A percentile compares a stretch with the other conserved stretches of the same genome.
phyloP scores from a whole-genome alignment of 257 asterid genomes.

The Petunia secreta region DNA sequence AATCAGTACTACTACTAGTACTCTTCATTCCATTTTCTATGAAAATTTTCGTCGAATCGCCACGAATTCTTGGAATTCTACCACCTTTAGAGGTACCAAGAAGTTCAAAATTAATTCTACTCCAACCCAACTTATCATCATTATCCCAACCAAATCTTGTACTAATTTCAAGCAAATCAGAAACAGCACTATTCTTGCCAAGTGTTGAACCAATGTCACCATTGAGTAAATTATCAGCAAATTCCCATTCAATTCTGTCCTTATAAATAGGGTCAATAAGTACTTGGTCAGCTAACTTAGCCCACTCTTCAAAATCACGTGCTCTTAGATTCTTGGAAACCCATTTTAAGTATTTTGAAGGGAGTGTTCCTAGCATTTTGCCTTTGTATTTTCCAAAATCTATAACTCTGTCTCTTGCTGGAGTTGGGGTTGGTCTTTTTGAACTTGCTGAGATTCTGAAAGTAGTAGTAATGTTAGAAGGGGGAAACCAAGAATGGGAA shows the following conservation, averaged over 20 bases:
- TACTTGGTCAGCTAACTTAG: constrained; percentile 72
- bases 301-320: constrained; percentile 78
- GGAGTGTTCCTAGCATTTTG: constrained; percentile 79
- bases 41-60: neutral
- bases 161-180: constrained; percentile 66
- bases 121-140: constrained; percentile 73
- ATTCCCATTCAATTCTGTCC: constrained; percentile 90
- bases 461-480: neutral
- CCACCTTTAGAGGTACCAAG: constrained; percentile 80
- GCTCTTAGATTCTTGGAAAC: constrained; percentile 72
- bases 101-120: constrained; percentile 62
- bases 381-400: constrained; percentile 80
- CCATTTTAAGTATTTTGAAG: constrained; percentile 80
- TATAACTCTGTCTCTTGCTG: constrained; percentile 68
- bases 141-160: constrained; percentile 81
- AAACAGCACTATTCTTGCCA: constrained; percentile 40
- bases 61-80: constrained; percentile 61
- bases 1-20: neutral
- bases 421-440: constrained; percentile 4
- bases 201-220: constrained; percentile 43
- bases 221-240: constrained; percentile 63
- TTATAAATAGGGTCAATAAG: constrained; percentile 68
- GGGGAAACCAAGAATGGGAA: neutral
- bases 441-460: neutral
- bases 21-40: neutral